Evolutionary conservation across 2,329 filamentous ascomycete species (phyloP).

Genomic region (Hypoxylon sp.): DNA sequence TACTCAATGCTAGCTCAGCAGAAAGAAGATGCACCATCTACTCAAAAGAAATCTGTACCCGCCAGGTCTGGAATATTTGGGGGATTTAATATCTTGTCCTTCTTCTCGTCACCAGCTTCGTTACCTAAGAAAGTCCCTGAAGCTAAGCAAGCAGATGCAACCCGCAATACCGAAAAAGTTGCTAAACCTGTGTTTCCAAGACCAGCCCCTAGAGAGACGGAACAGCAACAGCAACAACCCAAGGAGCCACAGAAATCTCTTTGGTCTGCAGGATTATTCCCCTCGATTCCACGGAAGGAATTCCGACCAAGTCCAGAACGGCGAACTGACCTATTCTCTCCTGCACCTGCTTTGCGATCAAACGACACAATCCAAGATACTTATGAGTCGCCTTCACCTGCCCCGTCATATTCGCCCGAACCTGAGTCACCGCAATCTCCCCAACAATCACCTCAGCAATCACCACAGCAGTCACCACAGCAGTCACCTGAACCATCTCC

Average conservation of each 20-base stretch:
- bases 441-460: not conserved
- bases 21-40: conserved; percentile 40
- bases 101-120: conserved; percentile 70
- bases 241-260: conserved; percentile 49
- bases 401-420: conserved; percentile 22
- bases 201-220: conserved; percentile 47
- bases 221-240: conserved; percentile 42
- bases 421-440: conserved; percentile 10
- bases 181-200: conserved; percentile 36
- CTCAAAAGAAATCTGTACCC: conserved; percentile 46
- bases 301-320: conserved; percentile 54
- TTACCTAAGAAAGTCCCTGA: conserved; percentile 53
- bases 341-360: conserved; percentile 48
- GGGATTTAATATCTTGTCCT: conserved; percentile 66
- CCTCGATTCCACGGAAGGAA: conserved; percentile 56
- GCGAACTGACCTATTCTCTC: conserved; percentile 57
- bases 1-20: conserved; percentile 62
- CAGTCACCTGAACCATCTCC: conserved; percentile 23
- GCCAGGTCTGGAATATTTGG: conserved; percentile 51
- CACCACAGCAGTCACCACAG: conserved; percentile 2
- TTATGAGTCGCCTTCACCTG: conserved; percentile 45
- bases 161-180: conserved; percentile 27
- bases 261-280: conserved; percentile 54
- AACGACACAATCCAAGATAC: conserved; percentile 51
- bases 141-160: conserved; percentile 30